Evolutionary conservation across 2,329 filamentous ascomycete species (phyloP), one percentile per base, ranked within the genome.

Genomic region (Clarireedia sp.): DNA sequence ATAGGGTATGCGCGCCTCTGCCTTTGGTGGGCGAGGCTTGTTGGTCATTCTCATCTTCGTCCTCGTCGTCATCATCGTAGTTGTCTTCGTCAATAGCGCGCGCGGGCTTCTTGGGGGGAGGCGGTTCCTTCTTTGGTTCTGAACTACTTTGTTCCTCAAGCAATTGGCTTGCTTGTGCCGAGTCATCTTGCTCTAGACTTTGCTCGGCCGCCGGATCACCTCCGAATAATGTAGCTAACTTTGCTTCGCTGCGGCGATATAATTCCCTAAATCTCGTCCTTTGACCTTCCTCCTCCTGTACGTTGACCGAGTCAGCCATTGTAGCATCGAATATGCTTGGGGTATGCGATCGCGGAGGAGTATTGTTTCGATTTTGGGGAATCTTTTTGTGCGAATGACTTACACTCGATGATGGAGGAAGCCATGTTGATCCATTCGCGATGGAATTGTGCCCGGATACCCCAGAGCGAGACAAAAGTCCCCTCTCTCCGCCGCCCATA

Each of bases 81-180:
- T 92, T 86, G 65, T 90, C 87, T 69, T 92, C 89, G 64, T 90
- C 83, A 77, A 92, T 90, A 68, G 82, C 78, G 66, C 89, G 80
- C 70, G 86, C 87, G 47, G 83, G 78, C 72, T 88, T 87, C 73
- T 94, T 96, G 61, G 67, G 70, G 66, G 72, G 63, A 75, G 72
- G 63, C 68, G 69, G 63, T 81, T 64, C 60, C 57, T 61, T 61
- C 19, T 57, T 74, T 55, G 78, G 74, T 64, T 80, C 75, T 54
- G 75, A 76, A 60, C 72, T 66, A 57, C 69, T 81, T 78, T 58
- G 70, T 71, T 66, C 81, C 75, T 68, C 81, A 74, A 65, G 73
- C 68, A 67, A 68, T 60, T 69, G 67, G 37, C 67, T 65, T 29
- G 64, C 59, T 52, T 66, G 65, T 36, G 68, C 64, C 26, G 59